Conservation (phyloP, 2,329 filamentous ascomycete species). For the Beauveria pseudobassiana region DNA sequence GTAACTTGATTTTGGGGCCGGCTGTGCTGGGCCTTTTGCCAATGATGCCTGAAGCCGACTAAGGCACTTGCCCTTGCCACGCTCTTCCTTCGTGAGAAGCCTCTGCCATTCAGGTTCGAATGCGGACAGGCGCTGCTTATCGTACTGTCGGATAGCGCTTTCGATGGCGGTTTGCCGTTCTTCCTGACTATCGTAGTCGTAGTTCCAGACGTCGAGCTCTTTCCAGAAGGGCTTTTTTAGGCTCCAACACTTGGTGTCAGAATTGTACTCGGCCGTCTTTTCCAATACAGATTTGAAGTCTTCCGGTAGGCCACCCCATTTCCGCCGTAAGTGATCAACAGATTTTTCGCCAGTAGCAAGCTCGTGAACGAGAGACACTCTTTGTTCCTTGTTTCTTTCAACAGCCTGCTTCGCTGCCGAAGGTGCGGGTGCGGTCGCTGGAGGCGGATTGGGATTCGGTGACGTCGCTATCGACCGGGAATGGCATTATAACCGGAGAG, state of each 20-base stretch:
- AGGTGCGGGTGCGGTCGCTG: slow-evolving; percentile 40
- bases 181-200: slow-evolving; percentile 45
- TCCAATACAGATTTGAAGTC: slow-evolving; percentile 48
- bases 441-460: slow-evolving; percentile 49
- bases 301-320: slow-evolving; percentile 43
- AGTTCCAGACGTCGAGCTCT: slow-evolving; percentile 58
- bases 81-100: slow-evolving; percentile 49
- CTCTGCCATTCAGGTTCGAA: slow-evolving; percentile 55
- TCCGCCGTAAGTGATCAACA: slow-evolving; percentile 40
- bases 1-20: slow-evolving; percentile 41
- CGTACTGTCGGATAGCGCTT: slow-evolving; percentile 52
- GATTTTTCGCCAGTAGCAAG: slow-evolving; percentile 47
- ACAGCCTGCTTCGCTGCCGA: slow-evolving; percentile 44
- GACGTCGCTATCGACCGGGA: slow-evolving; percentile 41
- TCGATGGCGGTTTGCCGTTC: slow-evolving; percentile 54
- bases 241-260: slow-evolving; percentile 43
- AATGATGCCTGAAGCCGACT: slow-evolving; percentile 55
- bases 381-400: slow-evolving; percentile 46
- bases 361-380: slow-evolving; percentile 51
- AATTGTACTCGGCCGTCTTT: slow-evolving; percentile 50
- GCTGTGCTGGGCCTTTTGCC: slow-evolving; percentile 41
- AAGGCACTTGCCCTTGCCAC: slow-evolving; percentile 50
- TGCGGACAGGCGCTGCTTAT: slow-evolving; percentile 48
- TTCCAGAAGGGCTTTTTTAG: slow-evolving; percentile 53
- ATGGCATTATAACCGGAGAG: slow-evolving; percentile 32